phyloP scores from a whole-genome alignment of 208 protist genomes.

The Acanthamoeba culbertsoni region DNA sequence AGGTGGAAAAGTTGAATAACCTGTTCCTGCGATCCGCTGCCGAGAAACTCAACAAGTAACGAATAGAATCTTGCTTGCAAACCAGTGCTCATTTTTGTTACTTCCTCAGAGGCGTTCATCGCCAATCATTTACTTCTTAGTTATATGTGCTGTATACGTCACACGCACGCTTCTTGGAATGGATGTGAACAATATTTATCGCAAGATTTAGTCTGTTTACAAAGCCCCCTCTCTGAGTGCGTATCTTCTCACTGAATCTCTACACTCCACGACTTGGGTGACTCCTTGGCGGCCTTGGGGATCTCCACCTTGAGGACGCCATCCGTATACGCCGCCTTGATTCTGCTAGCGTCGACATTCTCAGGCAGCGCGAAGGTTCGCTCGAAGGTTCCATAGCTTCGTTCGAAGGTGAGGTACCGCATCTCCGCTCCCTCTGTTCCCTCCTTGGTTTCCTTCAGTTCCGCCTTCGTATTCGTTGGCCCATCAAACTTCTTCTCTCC shows the following conservation, averaged over 20 bases:
- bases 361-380: slow-evolving; percentile 45
- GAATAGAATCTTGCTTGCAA: not conserved
- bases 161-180: too few relatives aligned
- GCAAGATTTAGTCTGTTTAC: too few relatives aligned
- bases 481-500: not conserved
- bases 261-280: not conserved
- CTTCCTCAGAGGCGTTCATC: not conserved
- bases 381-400: slow-evolving; percentile 48
- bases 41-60: slow-evolving; percentile 37
- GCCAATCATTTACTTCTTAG: too few relatives aligned
- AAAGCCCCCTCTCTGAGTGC: not conserved
- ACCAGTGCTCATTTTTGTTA: not conserved
- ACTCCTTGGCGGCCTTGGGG: slow-evolving; percentile 34
- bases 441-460: slow-evolving; percentile 16
- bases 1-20: slow-evolving; percentile 61
- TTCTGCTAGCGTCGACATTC: not conserved
- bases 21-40: slow-evolving; percentile 36
- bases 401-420: not conserved
- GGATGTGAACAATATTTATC: too few relatives aligned
- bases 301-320: slow-evolving; percentile 55
- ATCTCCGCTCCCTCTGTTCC: not conserved
- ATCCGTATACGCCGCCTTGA: slow-evolving; percentile 36
- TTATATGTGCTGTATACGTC: too few relatives aligned
- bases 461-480: not conserved
- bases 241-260: not conserved